Base-by-base conservation (phyloP, 2,329 filamentous ascomycete species). In the Coniella vitis region DNA sequence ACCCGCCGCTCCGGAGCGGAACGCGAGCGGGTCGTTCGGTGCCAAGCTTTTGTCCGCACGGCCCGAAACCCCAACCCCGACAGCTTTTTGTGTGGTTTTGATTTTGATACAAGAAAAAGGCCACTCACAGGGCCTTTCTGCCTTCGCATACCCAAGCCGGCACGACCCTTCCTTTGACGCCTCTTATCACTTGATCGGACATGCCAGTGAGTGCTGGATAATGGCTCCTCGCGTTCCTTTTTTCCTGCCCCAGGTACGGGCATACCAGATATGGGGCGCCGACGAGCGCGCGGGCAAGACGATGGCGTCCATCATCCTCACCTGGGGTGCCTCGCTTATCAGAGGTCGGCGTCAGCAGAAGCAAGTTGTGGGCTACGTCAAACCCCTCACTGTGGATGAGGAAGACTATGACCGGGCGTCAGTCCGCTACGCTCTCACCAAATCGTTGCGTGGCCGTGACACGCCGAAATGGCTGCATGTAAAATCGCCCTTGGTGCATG, bases 211-310 rank as follows among this genome's bases (percentile, higher is more conserved):
- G 13, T 17, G 7, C 17, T 38, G 4, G 22, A 54, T 39, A 25
- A 71, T 71, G 67, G 58, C 69, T 48, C 75, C 77, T 21, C 66
- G 81, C 45, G 73, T 79, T 41, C 75, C 81, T 45, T 71, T 81
- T 41, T 71, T 90, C 34, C 87, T 83, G 79, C 80, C 83, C 52
- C 78, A 77, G 8, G 71, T 90, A 47, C 79, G 81, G 53, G 73
- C 80, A 12, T 78, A 87, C 57, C 87, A 93, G 65, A 71, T 94
- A 34, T 94, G 86, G 59, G 88, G 88, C 22, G 86, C 88, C 40
- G 93, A 91, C 59, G 93, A 88, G 0, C 81, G 87, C 56, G 86
- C 93, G 21, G 88, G 88, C 55, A 94, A 94, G 71, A 94, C 88
- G 0, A 79, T 94, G 29, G 76, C 90, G 50, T 84, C 85, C 2